Conservation (phyloP, 768 basidiomycete genomes). For the Mycena polygramma region DNA sequence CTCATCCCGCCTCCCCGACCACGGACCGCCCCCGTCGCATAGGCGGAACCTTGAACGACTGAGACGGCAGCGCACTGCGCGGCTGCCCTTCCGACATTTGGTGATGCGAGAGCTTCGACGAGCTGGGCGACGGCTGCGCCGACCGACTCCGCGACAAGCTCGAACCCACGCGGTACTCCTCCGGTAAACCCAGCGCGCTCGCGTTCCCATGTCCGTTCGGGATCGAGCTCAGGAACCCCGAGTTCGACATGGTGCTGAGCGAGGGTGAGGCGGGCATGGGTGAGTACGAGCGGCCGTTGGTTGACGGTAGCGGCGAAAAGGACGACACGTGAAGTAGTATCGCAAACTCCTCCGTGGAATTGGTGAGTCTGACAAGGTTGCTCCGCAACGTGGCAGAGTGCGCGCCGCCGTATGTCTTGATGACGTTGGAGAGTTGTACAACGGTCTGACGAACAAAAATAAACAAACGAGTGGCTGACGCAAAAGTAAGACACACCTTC, state of each 20-base stretch:
- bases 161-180: constrained; percentile 64
- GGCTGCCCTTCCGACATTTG: constrained; percentile 55
- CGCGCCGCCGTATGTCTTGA: constrained; percentile 75
- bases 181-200: constrained; percentile 39
- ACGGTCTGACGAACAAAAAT: constrained; percentile 64
- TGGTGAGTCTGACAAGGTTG: constrained; percentile 82
- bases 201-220: background rate
- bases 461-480: background rate
- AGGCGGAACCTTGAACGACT: constrained; percentile 59
- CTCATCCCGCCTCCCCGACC: constrained; percentile 38
- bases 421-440: constrained; percentile 78
- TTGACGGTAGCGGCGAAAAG: constrained; percentile 67
- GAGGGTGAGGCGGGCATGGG: constrained; percentile 61
- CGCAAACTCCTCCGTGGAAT: constrained; percentile 89
- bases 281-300: constrained; percentile 65
- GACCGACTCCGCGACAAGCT: constrained; percentile 73
- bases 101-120: constrained; percentile 50
- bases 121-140: constrained; percentile 59
- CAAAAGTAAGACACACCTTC: constrained; percentile 65
- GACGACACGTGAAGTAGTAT: constrained; percentile 90
- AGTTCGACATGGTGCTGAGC: constrained; percentile 39
- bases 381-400: constrained; percentile 72
- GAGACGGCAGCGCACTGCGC: constrained; percentile 67
- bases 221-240: background rate
- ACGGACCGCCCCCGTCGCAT: constrained; percentile 40